These are phyloP conservation scores for Magnaporthiopsis incrustans DNA, from an alignment of 2,329 filamentous ascomycete genomes.

Conservation along the genomic window DNA sequence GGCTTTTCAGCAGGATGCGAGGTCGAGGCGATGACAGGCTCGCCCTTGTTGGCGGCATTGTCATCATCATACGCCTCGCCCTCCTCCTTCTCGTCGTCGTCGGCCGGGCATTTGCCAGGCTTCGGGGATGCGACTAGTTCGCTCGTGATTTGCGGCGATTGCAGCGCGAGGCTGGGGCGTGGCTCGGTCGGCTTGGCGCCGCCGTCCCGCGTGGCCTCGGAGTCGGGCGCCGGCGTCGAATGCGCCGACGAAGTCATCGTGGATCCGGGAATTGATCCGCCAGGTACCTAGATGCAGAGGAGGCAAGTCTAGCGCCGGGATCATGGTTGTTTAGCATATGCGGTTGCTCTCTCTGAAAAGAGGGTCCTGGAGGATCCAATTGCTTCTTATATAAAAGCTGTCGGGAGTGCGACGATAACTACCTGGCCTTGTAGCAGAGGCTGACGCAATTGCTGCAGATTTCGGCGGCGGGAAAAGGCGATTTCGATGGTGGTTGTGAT, in stretches of 20 bases:
- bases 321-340: conserved; percentile 3
- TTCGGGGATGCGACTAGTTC: neutral
- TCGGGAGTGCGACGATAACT: conserved; percentile 4
- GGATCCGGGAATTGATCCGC: neutral
- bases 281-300: neutral
- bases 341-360: neutral
- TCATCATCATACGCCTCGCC: neutral
- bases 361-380: conserved; percentile 4
- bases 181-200: neutral
- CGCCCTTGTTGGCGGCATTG: neutral
- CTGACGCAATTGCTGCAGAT: neutral
- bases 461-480: neutral
- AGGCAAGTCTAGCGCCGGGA: neutral
- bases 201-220: conserved; percentile 7
- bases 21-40: neutral
- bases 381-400: conserved; percentile 3
- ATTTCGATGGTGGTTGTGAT: neutral
- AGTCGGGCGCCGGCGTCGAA: conserved; percentile 15
- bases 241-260: conserved; percentile 20
- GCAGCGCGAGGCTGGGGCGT: neutral
- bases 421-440: neutral
- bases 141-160: neutral
- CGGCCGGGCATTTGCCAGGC: neutral
- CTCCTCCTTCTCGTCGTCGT: neutral
- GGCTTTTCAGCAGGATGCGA: conserved; percentile 5